These are phyloP conservation scores for Pluteus cervinus DNA, from an alignment of 768 basidiomycete species.

Conservation along the genomic window DNA sequence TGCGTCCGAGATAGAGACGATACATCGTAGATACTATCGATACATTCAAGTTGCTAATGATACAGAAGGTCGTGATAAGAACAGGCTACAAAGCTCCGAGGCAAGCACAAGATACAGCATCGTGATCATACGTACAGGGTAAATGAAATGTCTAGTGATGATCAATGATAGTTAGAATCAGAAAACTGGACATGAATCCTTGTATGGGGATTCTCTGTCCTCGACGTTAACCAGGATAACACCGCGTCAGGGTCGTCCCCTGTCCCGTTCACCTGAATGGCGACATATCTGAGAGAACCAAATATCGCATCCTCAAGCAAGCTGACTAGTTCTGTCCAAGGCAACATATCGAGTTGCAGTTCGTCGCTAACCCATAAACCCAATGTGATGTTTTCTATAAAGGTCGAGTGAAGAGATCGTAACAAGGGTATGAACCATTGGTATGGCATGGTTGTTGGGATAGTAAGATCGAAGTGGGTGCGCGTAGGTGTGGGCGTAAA, in stretches of 20 bases:
- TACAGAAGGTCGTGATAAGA: too few species aligned
- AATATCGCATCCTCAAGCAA: constrained; percentile 13
- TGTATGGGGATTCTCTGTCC: too few species aligned
- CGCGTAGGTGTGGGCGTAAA: constrained; percentile 7
- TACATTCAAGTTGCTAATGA: too few species aligned
- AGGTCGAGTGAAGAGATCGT: constrained; percentile 15
- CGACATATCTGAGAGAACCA: constrained; percentile 11
- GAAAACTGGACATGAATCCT: too few species aligned
- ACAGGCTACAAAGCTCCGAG: too few species aligned
- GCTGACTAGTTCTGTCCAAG: constrained; percentile 21
- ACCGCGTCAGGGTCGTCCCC: constrained; percentile 19
- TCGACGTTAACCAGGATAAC: constrained; percentile 18
- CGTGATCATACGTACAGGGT: too few species aligned
- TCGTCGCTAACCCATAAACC: constrained; percentile 28
- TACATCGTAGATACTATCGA: too few species aligned
- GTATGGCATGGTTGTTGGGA: constrained; percentile 14
- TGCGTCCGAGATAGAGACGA: too few species aligned
- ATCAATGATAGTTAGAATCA: too few species aligned
- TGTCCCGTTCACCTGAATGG: constrained; percentile 25
- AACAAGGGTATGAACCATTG: constrained; percentile 23
- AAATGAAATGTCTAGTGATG: too few species aligned
- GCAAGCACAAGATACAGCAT: too few species aligned
- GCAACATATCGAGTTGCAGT: constrained; percentile 22
- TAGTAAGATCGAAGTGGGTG: constrained; percentile 6
- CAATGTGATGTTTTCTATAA: constrained; percentile 16